Evolutionary conservation across 257 asterid genomes (phyloP), one percentile per base, ranked within the genome.

Genomic region (Gentiana straminea): DNA sequence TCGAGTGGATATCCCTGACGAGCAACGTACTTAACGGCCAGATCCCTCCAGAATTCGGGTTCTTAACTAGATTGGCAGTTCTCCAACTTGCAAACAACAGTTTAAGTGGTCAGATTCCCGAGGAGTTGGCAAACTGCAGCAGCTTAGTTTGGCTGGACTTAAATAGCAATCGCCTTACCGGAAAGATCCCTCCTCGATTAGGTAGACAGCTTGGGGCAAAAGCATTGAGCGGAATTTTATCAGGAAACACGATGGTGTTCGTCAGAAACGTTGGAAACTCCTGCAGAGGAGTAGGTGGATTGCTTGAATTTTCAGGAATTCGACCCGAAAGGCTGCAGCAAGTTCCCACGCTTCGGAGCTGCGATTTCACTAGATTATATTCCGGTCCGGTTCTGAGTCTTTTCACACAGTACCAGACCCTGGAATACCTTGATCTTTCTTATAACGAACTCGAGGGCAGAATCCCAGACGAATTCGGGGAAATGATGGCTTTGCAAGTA

Each of bases 201-300:
- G 98, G 96, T 8, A 70, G 96, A 63, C 98, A 82, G 67, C 49
- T 62, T 0, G 98, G 96, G 47, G 81, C 94, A 0, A 90, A 90
- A 63, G 93, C 96, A 1, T 47, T 84, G 59, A 72, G 74, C 8
- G 98, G 96, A 32, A 90, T 90, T 60, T 79, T 90, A 3, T 79
- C 98, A 0, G 95, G 98, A 13, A 90, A 90, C 69, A 86, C 98
- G 0, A 53, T 90, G 56, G 93, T 90, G 53, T 90, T 90, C 32
- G 98, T 86, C 1, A 73, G 96, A 38, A 90, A 86, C 3, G 87
- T 90, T 0, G 97, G 97, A 1, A 90, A 84, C 52, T 88, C 93
- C 2, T 90, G 97, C 81, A 79, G 83, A 60, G 97, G 97, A 60
- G 94, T 90, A 9, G 97, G 97, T 2, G 96, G 98, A 9, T 61